phyloP scores from a whole-genome alignment of 116 monocot genomes.

The Posidonia oceanica region DNA sequence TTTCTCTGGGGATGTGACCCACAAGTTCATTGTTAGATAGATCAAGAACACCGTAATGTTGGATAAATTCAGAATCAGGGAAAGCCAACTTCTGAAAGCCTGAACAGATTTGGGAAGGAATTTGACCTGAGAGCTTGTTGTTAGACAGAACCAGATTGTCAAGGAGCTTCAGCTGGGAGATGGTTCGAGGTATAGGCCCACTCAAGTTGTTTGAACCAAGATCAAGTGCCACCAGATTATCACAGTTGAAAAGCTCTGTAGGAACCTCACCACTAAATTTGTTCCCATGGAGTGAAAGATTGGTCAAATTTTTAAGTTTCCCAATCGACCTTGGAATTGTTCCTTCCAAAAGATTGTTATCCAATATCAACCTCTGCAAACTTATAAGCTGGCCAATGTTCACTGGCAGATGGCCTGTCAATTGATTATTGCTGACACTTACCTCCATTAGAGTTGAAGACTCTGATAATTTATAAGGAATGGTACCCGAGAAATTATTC shows the following conservation, averaged over 20 bases:
- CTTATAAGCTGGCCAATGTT: constrained; percentile 13
- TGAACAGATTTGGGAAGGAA: constrained; percentile 52
- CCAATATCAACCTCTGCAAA: constrained; percentile 39
- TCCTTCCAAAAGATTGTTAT: constrained; percentile 53
- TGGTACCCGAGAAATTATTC: constrained; percentile 48
- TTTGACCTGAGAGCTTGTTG: constrained; percentile 55
- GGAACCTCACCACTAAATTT: constrained; percentile 54
- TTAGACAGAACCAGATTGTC: constrained; percentile 56
- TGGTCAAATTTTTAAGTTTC: constrained; percentile 26
- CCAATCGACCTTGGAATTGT: constrained; percentile 38
- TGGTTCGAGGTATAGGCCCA: constrained; percentile 48
- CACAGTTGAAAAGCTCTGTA: constrained; percentile 41
- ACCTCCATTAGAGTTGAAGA: constrained; percentile 38
- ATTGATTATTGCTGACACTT: constrained; percentile 44
- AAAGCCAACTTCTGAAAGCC: constrained; percentile 52
- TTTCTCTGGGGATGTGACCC: constrained; percentile 54
- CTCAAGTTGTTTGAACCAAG: constrained; percentile 56
- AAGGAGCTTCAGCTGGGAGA: constrained; percentile 46
- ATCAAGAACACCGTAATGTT: constrained; percentile 60
- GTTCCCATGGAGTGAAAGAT: constrained; percentile 49
- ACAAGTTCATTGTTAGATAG: constrained; percentile 44
- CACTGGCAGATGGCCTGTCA: constrained; percentile 41
- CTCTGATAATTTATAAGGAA: constrained; percentile 42
- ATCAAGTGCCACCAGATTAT: constrained; percentile 48
- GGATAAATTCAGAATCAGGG: constrained; percentile 75